A percentile compares a stretch with the other conserved stretches of the same genome.
These are phyloP conservation scores for Cladochytrium replicatum DNA, from an alignment of 192 early-diverging fungal genomes.

Conservation along the genomic window DNA sequence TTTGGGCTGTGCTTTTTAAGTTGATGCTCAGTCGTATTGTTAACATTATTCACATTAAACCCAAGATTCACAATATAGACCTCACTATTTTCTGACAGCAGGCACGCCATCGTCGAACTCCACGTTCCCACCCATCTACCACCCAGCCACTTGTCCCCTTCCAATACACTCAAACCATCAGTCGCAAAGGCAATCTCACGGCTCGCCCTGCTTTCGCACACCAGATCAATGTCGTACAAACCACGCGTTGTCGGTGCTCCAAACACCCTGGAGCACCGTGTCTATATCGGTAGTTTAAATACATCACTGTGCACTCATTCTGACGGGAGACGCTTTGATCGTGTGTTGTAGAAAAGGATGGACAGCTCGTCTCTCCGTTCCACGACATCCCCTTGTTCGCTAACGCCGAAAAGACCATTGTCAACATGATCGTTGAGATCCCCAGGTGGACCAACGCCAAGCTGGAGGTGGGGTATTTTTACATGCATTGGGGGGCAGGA, in stretches of 20 bases:
- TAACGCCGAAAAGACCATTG: constrained; percentile 78
- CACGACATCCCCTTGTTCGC: constrained; percentile 97
- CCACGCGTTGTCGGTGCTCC: constrained; percentile 76
- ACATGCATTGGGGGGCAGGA: not conserved
- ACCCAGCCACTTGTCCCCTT: no score
- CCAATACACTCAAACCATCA: no score
- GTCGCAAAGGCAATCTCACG: constrained; percentile 11
- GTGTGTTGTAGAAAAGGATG: constrained; percentile 78
- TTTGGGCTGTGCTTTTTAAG: no score
- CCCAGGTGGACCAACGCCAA: constrained; percentile 99
- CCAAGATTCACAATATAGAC: no score
- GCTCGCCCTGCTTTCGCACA: constrained; percentile 8
- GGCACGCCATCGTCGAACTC: no score
- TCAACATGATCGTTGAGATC: constrained; percentile 99
- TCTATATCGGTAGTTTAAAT: constrained; percentile 67
- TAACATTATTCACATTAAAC: no score
- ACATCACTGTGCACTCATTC: not conserved
- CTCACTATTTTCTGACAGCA: no score
- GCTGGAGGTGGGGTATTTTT: constrained; percentile 57
- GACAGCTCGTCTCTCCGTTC: constrained; percentile 84
- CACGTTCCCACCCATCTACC: no score
- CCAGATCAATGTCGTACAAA: constrained; percentile 43
- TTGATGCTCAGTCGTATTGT: no score
- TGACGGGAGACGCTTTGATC: constrained; percentile 35
- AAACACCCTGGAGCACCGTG: constrained; percentile 81